phyloP scores from a whole-genome alignment of 2,329 filamentous ascomycete genomes.

The Diaporthe ilicicola region DNA sequence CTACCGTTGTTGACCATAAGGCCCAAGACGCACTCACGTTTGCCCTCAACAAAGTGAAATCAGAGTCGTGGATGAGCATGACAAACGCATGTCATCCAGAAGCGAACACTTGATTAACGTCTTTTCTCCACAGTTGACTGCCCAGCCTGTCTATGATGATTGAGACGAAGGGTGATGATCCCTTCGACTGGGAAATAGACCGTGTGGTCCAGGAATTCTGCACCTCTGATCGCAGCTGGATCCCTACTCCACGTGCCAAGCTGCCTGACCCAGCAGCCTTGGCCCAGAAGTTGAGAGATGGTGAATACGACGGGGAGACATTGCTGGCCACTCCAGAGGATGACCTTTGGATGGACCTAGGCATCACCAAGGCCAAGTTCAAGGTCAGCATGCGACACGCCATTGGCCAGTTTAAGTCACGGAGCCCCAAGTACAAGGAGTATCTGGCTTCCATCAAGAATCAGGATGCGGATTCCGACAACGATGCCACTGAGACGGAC shows the following conservation, averaged over 20 bases:
- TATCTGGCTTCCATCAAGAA: slow-evolving; percentile 41
- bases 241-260: slow-evolving; percentile 43
- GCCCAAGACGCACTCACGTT: slow-evolving; percentile 28
- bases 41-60: background rate
- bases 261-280: slow-evolving; percentile 63
- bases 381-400: slow-evolving; percentile 65
- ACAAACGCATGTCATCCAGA: too few relatives aligned
- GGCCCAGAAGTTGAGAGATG: slow-evolving; percentile 62
- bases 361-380: slow-evolving; percentile 65
- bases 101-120: background rate
- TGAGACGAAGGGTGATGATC: slow-evolving; percentile 60
- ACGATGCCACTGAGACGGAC: slow-evolving; percentile 6
- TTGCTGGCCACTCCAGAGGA: slow-evolving; percentile 64
- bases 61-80: background rate
- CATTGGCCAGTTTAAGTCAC: slow-evolving; percentile 62
- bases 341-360: slow-evolving; percentile 62
- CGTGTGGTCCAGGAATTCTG: slow-evolving; percentile 74
- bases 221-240: slow-evolving; percentile 58
- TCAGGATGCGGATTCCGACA: slow-evolving; percentile 40
- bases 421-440: slow-evolving; percentile 58
- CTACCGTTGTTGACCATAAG: background rate
- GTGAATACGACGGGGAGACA: slow-evolving; percentile 71
- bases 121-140: background rate
- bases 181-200: slow-evolving; percentile 77
- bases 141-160: slow-evolving; percentile 45